Percentiles rank a stretch among this genome's conserved stretches.
Conservation (phyloP, 108 stramenopile genomes). For the Asterionellopsis glacialis region DNA sequence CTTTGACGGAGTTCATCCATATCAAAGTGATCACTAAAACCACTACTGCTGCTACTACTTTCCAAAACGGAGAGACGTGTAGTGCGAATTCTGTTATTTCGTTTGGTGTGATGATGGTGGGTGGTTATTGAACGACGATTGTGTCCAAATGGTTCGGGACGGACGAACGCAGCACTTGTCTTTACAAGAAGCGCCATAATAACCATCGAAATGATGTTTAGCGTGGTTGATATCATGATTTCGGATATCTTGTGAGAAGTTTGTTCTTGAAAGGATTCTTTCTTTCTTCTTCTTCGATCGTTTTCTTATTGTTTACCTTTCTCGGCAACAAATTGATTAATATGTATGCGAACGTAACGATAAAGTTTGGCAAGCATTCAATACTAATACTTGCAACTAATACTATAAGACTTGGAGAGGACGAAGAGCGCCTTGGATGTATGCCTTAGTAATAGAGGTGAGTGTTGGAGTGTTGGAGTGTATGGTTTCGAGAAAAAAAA, state of each 20-base stretch:
- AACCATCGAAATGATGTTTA: background rate
- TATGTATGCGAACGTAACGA: constrained; percentile 1
- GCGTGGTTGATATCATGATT: background rate
- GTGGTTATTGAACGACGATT: background rate
- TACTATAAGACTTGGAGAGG: too few relatives aligned
- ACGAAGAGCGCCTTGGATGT: too few relatives aligned
- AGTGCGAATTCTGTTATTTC: background rate
- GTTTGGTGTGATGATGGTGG: background rate
- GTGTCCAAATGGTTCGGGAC: background rate
- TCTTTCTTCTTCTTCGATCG: background rate
- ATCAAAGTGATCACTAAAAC: background rate
- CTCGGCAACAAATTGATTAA: constrained; percentile 2
- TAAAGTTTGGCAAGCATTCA: background rate
- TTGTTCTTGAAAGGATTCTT: background rate
- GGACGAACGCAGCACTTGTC: background rate
- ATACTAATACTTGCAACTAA: too few relatives aligned
- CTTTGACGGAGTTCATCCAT: constrained; percentile 2
- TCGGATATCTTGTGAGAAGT: background rate
- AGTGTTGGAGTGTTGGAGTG: too few relatives aligned
- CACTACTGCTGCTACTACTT: background rate
- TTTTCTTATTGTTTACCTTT: background rate
- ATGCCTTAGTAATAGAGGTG: too few relatives aligned
- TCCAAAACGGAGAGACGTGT: background rate
- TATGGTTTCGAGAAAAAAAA: too few relatives aligned
- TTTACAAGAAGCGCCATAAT: background rate